phyloP scores from a whole-genome alignment of 2,329 filamentous ascomycete genomes.

The Ophiosphaerella narmari region DNA sequence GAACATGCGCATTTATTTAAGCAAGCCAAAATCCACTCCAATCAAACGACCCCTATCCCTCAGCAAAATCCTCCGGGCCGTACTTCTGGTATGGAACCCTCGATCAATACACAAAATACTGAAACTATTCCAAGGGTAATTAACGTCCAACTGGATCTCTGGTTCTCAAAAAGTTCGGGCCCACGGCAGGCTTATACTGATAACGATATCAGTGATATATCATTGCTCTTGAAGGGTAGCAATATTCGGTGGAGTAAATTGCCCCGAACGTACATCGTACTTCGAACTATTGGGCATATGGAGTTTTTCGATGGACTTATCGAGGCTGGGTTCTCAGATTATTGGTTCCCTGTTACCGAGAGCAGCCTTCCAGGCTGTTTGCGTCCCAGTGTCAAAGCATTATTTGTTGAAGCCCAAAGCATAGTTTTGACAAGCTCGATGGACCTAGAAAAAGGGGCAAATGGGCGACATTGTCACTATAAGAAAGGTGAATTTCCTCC shows the following conservation, averaged over 20 bases:
- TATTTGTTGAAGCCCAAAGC: conserved; percentile 24
- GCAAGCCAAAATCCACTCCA: no score
- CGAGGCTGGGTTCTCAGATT: conserved; percentile 26
- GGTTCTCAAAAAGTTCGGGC: no score
- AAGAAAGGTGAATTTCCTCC: conserved; percentile 19
- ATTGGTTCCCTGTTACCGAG: conserved; percentile 30
- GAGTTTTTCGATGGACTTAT: conserved; percentile 27
- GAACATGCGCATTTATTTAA: no score
- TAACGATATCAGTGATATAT: neutral
- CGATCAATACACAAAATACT: no score
- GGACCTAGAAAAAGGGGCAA: conserved; percentile 30
- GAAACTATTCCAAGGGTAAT: no score
- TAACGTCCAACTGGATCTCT: no score
- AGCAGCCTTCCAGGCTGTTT: conserved; percentile 16
- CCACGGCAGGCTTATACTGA: no score
- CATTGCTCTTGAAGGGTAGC: conserved; percentile 7
- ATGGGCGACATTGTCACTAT: conserved; percentile 30
- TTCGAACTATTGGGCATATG: conserved; percentile 27
- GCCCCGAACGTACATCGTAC: conserved; percentile 33
- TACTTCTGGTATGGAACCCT: no score
- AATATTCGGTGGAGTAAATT: conserved; percentile 15
- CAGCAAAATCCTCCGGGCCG: no score
- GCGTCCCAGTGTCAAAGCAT: neutral
- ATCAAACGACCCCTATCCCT: no score
- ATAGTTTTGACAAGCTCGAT: conserved; percentile 32